Base-by-base conservation (phyloP, 2,329 filamentous ascomycete species). In the Curvularia hawaiiensis region DNA sequence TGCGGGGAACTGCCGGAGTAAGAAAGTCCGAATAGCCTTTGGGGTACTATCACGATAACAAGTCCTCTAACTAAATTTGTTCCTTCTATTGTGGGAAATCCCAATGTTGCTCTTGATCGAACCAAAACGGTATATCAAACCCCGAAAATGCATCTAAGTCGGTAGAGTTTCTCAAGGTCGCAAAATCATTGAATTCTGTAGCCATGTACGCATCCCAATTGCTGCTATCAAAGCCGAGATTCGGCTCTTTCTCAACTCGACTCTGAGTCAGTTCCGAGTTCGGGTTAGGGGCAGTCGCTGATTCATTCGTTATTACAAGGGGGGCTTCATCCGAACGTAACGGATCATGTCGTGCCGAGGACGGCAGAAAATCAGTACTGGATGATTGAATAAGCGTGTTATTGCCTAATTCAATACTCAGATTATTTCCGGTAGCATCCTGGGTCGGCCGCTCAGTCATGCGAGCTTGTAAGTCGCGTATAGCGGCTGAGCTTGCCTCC, bases 91-190 rank as follows among this genome's bases (percentile, higher is more conserved):
- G 63, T 22, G 66, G 33, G 40, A 69, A 66, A 12, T 68, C 60
- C 54, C 61, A 66, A 52, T 74, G 67, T 50, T 74, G 69, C 53
- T 74, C 72, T 49, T 75, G 69, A 6, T 72, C 72, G 35, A 75
- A 64, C 72, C 72, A 75, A 46, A 75, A 74, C 0, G 73, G 72
- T 30, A 75, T 75, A 45, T 75, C 73, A 39, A 74, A 75, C 4
- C 71, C 71, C 24, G 71, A 62, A 26, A 74, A 75, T 3, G 68
- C 62, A 43, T 75, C 72, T 11, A 62, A 49, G 16, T 61, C 53
- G 30, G 67, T 59, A 2, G 35, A 41, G 11, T 51, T 56, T 11
- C 55, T 54, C 40, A 12, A 45, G 9, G 44, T 31, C 26, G 39
- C 18, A 24, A 28, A 22, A 24, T 31, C 26, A 11, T 38, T 22